phyloP scores from a whole-genome alignment of 176 grass and related monocot genomes.

The Paspalum notatum region DNA sequence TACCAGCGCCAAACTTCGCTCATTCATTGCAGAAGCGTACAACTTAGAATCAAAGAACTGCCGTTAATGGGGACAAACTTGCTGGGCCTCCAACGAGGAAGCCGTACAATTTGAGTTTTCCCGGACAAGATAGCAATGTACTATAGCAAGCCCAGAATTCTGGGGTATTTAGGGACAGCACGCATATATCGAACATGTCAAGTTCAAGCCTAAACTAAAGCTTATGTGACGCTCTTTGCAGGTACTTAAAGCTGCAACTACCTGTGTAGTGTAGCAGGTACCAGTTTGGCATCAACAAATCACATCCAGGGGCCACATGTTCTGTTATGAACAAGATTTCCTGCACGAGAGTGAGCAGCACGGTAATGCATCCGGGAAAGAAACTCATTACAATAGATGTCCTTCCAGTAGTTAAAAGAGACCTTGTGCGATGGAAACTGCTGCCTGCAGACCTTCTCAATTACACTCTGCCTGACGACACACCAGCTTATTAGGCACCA shows the following conservation, averaged over 20 bases:
- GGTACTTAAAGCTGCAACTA: conserved; percentile 6
- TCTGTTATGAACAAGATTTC: not conserved
- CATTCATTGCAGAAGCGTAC: not conserved
- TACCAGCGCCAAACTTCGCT: not conserved
- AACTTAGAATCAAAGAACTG: not conserved
- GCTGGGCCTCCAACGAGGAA: not conserved
- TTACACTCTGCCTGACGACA: not conserved
- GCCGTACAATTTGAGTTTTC: not conserved
- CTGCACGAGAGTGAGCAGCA: conserved; percentile 26
- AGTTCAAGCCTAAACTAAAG: not conserved
- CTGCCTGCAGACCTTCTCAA: not conserved
- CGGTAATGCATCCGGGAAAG: conserved; percentile 33
- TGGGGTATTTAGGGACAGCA: not conserved
- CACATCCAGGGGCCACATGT: conserved; percentile 1
- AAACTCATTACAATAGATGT: conserved; percentile 6
- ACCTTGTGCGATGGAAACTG: conserved; percentile 12
- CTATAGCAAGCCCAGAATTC: too few relatives aligned
- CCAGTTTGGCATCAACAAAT: conserved; percentile 12
- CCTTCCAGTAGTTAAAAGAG: not conserved
- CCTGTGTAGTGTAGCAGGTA: not conserved
- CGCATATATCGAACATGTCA: not conserved
- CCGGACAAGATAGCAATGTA: not conserved
- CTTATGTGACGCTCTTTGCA: not conserved
- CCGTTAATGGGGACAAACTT: not conserved
- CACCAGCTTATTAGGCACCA: conserved; percentile 4